Base-by-base conservation (phyloP, 345 rosid genomes). In the Noccaea caerulescens region DNA sequence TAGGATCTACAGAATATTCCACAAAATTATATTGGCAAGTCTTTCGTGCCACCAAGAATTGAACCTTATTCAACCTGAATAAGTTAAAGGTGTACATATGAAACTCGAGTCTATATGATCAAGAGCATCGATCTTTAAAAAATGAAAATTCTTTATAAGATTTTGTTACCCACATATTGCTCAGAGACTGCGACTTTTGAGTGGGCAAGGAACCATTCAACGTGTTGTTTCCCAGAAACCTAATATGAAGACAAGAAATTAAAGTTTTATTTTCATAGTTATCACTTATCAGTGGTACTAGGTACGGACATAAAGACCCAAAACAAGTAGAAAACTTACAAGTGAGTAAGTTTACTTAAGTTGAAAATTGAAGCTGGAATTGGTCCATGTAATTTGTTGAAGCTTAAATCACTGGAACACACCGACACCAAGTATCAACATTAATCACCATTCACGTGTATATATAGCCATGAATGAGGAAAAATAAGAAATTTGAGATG, bases 191-290 rank as follows among this genome's bases (percentile, higher is more conserved):
- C 44, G 71, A 78, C 60, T 82, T 90, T 43, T 55, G 67, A 56
- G 65, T 41, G 12, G 96, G 88, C 46, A 91, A 80, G 7, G 81
- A 50, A 59, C 88, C 91, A 63, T 61, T 76, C 27, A 91, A 71
- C 12, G 30, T 64, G 62, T 76, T 76, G 58, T 69, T 76, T 47
- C 79, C 79, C n/a, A 76, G 61, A 46, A 87, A 88, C 84, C 97
- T 91, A 76, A 39, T 2, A 71, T 11, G 36, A 69, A 67, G 62
- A 63, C 45, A 76, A 27, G 30, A 20, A 20, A 3, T 27, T 32
- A 68, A 56, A 13, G 9, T 18, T 63, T 10, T 56, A 3, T 27
- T 36, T 36, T 6, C 36, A 42, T 66, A 34, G 33, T 6, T 23
- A 37, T 58, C 45, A 43, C 10, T 27, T 1, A 20, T 20, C 23